phyloP scores from a whole-genome alignment of 495 filamentous ascomycete genomes.

The Penicillium subrubescens region DNA sequence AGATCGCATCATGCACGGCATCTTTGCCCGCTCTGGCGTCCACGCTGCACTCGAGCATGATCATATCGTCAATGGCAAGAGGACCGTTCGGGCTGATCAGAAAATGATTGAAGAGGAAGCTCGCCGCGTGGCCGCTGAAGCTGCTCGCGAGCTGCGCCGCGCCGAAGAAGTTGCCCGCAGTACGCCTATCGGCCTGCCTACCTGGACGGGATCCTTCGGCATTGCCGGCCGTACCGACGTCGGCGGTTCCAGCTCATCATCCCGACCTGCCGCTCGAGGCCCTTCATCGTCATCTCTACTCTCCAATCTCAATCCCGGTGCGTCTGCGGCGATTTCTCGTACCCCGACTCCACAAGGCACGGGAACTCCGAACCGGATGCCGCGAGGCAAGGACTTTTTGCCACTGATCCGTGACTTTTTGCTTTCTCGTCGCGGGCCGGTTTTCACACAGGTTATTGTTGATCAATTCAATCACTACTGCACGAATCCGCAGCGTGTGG shows the following conservation, averaged over 20 bases:
- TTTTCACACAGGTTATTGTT: slow-evolving; percentile 73
- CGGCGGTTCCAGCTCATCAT: slow-evolving; percentile 32
- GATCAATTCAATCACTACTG: slow-evolving; percentile 76
- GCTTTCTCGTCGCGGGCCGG: slow-evolving; percentile 66
- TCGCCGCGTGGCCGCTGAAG: slow-evolving; percentile 72
- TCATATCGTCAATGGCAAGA: slow-evolving; percentile 73
- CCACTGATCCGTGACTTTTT: slow-evolving; percentile 76
- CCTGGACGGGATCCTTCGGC: slow-evolving; percentile 89
- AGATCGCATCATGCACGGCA: slow-evolving; percentile 77
- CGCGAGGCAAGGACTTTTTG: slow-evolving; percentile 59
- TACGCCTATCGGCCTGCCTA: slow-evolving; percentile 80
- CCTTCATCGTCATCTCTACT: slow-evolving; percentile 61
- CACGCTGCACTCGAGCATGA: slow-evolving; percentile 89
- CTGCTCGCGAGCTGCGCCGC: slow-evolving; percentile 69
- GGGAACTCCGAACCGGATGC: slow-evolving; percentile 25
- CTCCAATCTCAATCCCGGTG: slow-evolving; percentile 53
- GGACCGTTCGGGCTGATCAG: slow-evolving; percentile 64
- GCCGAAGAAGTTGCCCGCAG: slow-evolving; percentile 70
- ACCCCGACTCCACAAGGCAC: not conserved
- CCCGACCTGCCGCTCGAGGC: slow-evolving; percentile 40
- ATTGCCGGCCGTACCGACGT: slow-evolving; percentile 61
- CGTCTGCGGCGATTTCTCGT: slow-evolving; percentile 30
- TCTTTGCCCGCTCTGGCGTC: slow-evolving; percentile 83
- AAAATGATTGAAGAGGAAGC: slow-evolving; percentile 81
- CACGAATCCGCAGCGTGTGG: slow-evolving; percentile 52